These are phyloP conservation scores for Chalciporus sphaerocephalus DNA, from an alignment of 768 basidiomycete genomes.

Conservation along the genomic window DNA sequence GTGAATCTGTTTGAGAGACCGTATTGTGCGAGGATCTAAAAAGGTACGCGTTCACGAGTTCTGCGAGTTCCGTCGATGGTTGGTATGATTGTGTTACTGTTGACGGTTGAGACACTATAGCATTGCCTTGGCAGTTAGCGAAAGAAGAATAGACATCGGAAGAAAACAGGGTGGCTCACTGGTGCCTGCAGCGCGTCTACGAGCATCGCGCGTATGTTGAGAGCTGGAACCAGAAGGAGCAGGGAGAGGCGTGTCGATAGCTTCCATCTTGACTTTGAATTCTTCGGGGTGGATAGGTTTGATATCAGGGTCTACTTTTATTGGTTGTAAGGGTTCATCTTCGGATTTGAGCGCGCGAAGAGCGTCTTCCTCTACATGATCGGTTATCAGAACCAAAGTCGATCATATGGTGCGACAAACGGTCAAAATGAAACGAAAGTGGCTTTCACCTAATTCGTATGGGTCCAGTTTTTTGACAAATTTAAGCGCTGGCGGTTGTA, in stretches of 20 bases:
- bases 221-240: neutral
- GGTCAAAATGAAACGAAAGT: neutral
- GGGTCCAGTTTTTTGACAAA: slow-evolving; percentile 28
- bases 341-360: slow-evolving; percentile 7
- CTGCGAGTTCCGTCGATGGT: too few relatives aligned
- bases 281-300: slow-evolving; percentile 2
- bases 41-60: too few relatives aligned
- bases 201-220: neutral
- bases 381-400: too few relatives aligned
- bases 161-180: neutral
- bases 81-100: slow-evolving; percentile 4
- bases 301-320: neutral
- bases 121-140: neutral
- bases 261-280: slow-evolving; percentile 7
- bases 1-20: too few relatives aligned
- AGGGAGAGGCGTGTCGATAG: neutral
- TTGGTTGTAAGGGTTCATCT: slow-evolving; percentile 1
- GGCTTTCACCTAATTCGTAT: slow-evolving; percentile 22
- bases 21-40: too few relatives aligned
- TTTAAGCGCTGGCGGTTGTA: slow-evolving; percentile 8
- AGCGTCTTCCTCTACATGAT: slow-evolving; percentile 24
- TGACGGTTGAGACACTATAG: neutral
- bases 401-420: neutral
- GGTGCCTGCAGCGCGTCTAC: neutral
- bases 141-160: neutral